Conservation (phyloP, 1,284 basidiomycete species). For the Anthracocystis setariae region DNA sequence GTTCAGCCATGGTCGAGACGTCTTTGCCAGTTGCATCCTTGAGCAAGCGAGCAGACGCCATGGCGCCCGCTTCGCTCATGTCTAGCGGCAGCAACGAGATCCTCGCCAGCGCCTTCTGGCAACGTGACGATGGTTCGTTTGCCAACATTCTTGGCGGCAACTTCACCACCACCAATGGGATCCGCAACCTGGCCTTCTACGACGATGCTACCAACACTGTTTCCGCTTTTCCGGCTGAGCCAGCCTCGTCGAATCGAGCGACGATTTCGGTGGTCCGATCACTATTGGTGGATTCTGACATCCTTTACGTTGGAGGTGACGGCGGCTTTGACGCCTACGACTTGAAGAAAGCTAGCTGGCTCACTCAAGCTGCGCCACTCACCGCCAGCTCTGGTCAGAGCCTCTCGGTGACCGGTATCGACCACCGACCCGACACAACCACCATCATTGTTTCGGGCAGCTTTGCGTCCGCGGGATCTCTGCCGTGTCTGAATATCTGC, state of each 20-base stretch:
- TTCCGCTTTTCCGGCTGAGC: slow-evolving; percentile 71
- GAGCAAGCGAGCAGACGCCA: slow-evolving; percentile 42
- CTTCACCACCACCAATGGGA: slow-evolving; percentile 75
- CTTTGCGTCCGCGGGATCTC: slow-evolving; percentile 81
- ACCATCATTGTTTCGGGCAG: slow-evolving; percentile 84
- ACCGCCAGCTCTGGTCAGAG: slow-evolving; percentile 47
- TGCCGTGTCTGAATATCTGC: slow-evolving; percentile 83
- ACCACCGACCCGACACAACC: slow-evolving; percentile 75
- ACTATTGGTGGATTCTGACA: slow-evolving; percentile 60
- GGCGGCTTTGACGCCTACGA: slow-evolving; percentile 59
- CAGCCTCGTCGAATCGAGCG: slow-evolving; percentile 9
- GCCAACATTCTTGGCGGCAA: slow-evolving; percentile 88
- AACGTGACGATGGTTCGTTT: slow-evolving; percentile 72
- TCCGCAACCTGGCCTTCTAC: slow-evolving; percentile 79
- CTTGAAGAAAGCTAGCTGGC: slow-evolving; percentile 52
- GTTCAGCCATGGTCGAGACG: slow-evolving; percentile 6
- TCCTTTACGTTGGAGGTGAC: slow-evolving; percentile 62
- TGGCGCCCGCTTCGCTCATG: slow-evolving; percentile 68
- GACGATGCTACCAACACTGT: slow-evolving; percentile 71
- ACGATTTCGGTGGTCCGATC: slow-evolving; percentile 73
- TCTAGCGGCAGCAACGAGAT: slow-evolving; percentile 80
- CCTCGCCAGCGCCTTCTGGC: slow-evolving; percentile 88
- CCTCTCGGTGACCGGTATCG: slow-evolving; percentile 80
- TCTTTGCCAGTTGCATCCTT: slow-evolving; percentile 20
- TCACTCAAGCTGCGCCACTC: slow-evolving; percentile 48